Percentiles rank a stretch among this genome's conserved stretches.
Conservation (phyloP, 176 grass and related monocot species). For the Themeda triandra region DNA sequence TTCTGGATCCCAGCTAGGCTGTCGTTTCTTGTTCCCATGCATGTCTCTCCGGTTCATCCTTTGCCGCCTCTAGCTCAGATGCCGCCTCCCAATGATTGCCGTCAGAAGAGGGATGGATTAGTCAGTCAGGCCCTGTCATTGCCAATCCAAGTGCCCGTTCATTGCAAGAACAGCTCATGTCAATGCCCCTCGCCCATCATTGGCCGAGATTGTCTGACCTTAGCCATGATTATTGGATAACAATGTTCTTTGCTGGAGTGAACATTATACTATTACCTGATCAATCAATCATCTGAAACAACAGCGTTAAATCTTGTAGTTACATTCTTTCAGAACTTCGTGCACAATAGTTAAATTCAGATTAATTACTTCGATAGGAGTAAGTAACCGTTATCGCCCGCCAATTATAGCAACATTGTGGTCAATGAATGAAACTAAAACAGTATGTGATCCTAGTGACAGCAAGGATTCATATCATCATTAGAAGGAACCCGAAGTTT, state of each 20-base stretch:
- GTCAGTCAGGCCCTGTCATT: constrained; percentile 30
- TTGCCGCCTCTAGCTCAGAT: constrained; percentile 5
- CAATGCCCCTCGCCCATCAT: constrained; percentile 20
- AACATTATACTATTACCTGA: not conserved
- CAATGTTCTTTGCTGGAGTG: not conserved
- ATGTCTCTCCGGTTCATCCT: not conserved
- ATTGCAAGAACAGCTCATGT: constrained; percentile 52
- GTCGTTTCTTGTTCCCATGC: constrained; percentile 34
- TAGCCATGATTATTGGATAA: constrained; percentile 35
- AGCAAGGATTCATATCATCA: constrained; percentile 31
- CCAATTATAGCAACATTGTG: not conserved
- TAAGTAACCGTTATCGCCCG: not conserved
- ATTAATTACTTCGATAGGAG: not conserved
- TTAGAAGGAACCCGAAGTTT: constrained; percentile 27
- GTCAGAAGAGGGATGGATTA: constrained; percentile 21
- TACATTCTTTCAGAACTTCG: not conserved
- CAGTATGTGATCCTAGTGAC: constrained; percentile 29
- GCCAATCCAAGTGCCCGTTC: constrained; percentile 26
- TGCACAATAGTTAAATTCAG: not conserved
- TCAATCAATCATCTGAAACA: not conserved
- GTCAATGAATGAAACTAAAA: not conserved
- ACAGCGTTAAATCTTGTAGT: not conserved
- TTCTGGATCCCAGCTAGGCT: constrained; percentile 28
- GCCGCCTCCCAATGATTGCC: constrained; percentile 37
- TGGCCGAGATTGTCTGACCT: constrained; percentile 38